Percentiles rank a stretch among this genome's conserved stretches.
These are phyloP conservation scores for Corylus americana DNA, from an alignment of 306 rosid genomes.

Conservation along the genomic window DNA sequence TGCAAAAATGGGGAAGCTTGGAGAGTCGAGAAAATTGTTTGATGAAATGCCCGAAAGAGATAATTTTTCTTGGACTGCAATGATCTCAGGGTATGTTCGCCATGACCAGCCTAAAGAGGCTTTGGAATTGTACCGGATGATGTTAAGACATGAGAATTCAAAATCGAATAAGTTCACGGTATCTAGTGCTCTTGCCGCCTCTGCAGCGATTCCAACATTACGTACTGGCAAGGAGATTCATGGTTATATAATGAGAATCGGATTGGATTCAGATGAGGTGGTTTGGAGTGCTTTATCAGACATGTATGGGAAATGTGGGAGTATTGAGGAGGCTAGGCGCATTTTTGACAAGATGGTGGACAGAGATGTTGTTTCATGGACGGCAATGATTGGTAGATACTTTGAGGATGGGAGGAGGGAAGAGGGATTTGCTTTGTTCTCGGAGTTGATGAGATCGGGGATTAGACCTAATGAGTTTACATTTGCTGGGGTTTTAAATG, in stretches of 20 bases:
- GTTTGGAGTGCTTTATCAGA: slow-evolving; percentile 69
- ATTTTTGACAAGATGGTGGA: slow-evolving; percentile 53
- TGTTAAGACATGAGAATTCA: slow-evolving; percentile 45
- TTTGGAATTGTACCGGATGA: slow-evolving; percentile 51
- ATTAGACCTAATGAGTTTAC: slow-evolving; percentile 67
- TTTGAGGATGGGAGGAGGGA: slow-evolving; percentile 59
- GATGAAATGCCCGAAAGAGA: slow-evolving; percentile 66
- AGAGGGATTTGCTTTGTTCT: slow-evolving; percentile 62
- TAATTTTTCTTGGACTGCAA: slow-evolving; percentile 65
- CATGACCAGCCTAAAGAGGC: slow-evolving; percentile 49
- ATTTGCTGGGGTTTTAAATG: slow-evolving; percentile 60
- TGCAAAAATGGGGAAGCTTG: slow-evolving; percentile 48
- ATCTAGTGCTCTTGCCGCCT: slow-evolving; percentile 59
- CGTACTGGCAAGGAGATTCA: slow-evolving; percentile 68
- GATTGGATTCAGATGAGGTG: slow-evolving; percentile 58
- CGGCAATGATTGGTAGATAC: slow-evolving; percentile 60
- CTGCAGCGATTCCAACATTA: slow-evolving; percentile 51
- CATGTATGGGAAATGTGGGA: slow-evolving; percentile 70
- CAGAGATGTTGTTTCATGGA: slow-evolving; percentile 65
- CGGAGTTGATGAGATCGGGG: slow-evolving; percentile 42
- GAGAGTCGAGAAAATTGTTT: slow-evolving; percentile 54
- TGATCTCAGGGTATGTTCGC: slow-evolving; percentile 51
- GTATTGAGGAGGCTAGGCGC: slow-evolving; percentile 55
- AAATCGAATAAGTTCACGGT: slow-evolving; percentile 49
- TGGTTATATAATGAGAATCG: slow-evolving; percentile 49